A percentile compares a stretch with the other conserved stretches of the same genome.
Evolutionary conservation across 805 yeast species (phyloP).

Genomic region (Grigorovia transvaalensis): DNA sequence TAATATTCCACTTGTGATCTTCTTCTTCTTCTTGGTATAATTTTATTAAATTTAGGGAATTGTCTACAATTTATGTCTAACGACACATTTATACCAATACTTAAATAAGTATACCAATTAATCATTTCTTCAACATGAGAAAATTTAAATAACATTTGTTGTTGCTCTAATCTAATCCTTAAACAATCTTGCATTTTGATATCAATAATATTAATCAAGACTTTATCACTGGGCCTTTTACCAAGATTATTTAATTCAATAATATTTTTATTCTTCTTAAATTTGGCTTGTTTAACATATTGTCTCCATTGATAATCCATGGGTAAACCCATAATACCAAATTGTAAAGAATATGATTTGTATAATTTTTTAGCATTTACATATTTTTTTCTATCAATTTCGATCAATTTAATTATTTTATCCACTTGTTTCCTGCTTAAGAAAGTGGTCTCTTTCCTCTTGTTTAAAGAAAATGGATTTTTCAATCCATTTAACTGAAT

Average conservation of each 20-base stretch:
- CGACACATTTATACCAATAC: constrained; percentile 68
- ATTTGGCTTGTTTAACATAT: constrained; percentile 17
- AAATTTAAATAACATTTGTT: constrained; percentile 67
- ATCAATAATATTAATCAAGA: constrained; percentile 15
- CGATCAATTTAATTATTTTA: constrained; percentile 13
- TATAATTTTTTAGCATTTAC: constrained; percentile 31
- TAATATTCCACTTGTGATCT: background rate
- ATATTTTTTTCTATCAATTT: constrained; percentile 12
- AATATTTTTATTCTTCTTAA: background rate
- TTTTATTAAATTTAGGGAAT: constrained; percentile 56
- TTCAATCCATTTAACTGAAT: background rate
- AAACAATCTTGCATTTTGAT: constrained; percentile 42
- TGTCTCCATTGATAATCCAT: constrained; percentile 48
- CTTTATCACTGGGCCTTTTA: background rate
- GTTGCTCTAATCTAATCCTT: constrained; percentile 69
- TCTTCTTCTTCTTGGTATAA: constrained; percentile 64
- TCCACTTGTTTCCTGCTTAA: constrained; percentile 16
- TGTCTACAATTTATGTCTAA: constrained; percentile 64
- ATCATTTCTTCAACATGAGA: constrained; percentile 53
- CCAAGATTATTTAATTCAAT: background rate
- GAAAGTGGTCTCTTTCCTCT: constrained; percentile 12
- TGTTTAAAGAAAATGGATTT: background rate
- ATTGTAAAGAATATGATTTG: constrained; percentile 69
- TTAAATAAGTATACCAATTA: constrained; percentile 64
- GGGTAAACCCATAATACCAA: constrained; percentile 76